phyloP scores from a whole-genome alignment of 441 rosid genomes.

The Populus hybrid region DNA sequence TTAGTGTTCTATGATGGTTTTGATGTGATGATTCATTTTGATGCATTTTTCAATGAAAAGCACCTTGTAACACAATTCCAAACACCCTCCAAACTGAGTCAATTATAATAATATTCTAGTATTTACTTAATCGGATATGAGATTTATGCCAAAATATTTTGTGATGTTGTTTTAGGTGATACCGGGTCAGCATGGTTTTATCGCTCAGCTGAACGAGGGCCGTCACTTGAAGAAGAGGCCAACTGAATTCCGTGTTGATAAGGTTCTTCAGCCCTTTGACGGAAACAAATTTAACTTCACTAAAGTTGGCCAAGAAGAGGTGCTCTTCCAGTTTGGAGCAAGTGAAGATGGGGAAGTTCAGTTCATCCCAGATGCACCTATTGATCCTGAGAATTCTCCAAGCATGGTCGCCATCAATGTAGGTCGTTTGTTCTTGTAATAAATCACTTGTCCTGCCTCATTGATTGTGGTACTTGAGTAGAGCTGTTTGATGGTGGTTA shows the following conservation, averaged over 20 bases:
- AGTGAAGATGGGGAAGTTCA: slow-evolving; percentile 65
- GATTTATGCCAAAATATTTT: slow-evolving; percentile 7
- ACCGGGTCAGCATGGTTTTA: slow-evolving; percentile 71
- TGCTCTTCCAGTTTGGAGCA: slow-evolving; percentile 86
- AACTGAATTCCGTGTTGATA: slow-evolving; percentile 84
- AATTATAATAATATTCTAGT: neutral
- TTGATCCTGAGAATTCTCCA: slow-evolving; percentile 72
- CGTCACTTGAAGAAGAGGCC: slow-evolving; percentile 96
- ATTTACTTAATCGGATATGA: neutral
- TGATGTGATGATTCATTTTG: too few relatives aligned
- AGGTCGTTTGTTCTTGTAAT: slow-evolving; percentile 10
- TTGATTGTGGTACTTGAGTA: neutral
- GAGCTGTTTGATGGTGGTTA: neutral
- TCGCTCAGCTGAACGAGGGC: slow-evolving; percentile 94
- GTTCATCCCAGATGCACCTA: slow-evolving; percentile 64
- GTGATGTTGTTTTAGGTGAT: slow-evolving; percentile 54
- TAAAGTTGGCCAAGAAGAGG: slow-evolving; percentile 91
- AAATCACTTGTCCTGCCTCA: neutral
- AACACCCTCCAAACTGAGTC: neutral
- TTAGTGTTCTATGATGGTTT: too few relatives aligned
- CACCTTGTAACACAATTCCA: too few relatives aligned
- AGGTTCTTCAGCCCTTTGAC: slow-evolving; percentile 90
- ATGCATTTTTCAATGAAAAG: too few relatives aligned
- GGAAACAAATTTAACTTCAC: slow-evolving; percentile 87
- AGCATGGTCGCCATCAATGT: slow-evolving; percentile 94